Evolutionary conservation across 768 basidiomycete genomes (phyloP), one percentile per base, ranked within the genome.

Genomic region (Nevesoporus exiguus): DNA sequence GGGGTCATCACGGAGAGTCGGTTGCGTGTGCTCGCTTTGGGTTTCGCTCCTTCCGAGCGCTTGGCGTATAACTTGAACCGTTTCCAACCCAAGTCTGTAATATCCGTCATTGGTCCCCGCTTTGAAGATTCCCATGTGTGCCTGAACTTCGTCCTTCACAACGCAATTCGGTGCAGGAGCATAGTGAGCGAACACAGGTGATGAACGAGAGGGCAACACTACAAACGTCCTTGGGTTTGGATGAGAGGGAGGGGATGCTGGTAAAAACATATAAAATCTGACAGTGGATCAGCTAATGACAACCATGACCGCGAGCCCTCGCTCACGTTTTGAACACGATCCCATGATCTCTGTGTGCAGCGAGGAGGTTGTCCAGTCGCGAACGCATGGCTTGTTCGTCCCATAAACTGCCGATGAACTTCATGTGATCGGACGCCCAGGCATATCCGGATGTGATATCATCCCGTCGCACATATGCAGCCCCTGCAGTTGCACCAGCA

Each of bases 51-150:
- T 47, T 53, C 70, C 63, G 17, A 87, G 66, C 0, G 83, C 83
- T 51, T 85, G 80, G 50, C 83, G 76, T 54, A 92, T 80, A 24
- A 83, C 61, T 47, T 80, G 76, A 17, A 83, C 85, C 1, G 82
- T 80, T 42, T 79, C 73, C 34, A 95, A 73, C 1, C 93, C 94
- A 7, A 97, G 75, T 61, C 84, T 83, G 64, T 95, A 95, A 71
- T 93, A 97, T 19, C 93, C 93, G 60, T 95, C 93, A 63, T 97
- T 96, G 22, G 82, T 84, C 58, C 76, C 79, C 6, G 82, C 79
- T 54, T 80, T 78, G 71, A 97, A 98, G 88, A 98, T 96, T 31
- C 85, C 85, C 33, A 83, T 90, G 66, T 98, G 94, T 7, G 91
- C 93, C 54, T 86, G 77, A 9, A 95, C 71, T 69, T 96, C 93